Base-by-base conservation (phyloP, 2,329 filamentous ascomycete species). In the Colletotrichum endophyticum region DNA sequence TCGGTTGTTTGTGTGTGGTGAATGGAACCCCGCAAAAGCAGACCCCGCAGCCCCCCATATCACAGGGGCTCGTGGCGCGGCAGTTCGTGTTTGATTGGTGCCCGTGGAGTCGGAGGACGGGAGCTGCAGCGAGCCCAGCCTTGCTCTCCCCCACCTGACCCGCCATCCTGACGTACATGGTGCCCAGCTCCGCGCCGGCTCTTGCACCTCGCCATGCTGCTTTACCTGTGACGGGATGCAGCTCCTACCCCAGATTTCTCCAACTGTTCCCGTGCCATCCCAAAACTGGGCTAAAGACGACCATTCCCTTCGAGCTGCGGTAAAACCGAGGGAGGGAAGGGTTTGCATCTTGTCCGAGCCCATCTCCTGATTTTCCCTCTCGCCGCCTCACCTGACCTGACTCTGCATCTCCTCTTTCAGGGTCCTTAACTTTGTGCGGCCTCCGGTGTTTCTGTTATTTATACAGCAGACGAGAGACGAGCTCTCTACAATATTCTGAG, bases 161-260 rank as follows among this genome's bases (percentile, higher is more conserved):
- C 72, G 32, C 72, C 36, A 49, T 64, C 59, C 67, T 74, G 72
- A 72, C 72, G 72, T 74, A 49, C 22, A n/a, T 32, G 36, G 63
- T 30, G 28, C 32, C 63, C 64, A 70, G 57, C 22, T 44, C 27
- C 44, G 61, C 61, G 66, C 28, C 59, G 34, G 34, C 28, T 53
- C 6, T n/a, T 49, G 44, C 67, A 64, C 27, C 68, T 62, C 34
- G 25, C 32, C 27, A 8, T 53, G 39, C 30, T 56, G 34, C 28
- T 71, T 61, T 53, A 71, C 67, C 61, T 66, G 73, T 57, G 62
- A 75, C 73, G n/a, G 57, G 56, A 62, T 19, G 56, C 49, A 68
- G 56, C 63, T 73, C 57, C 63, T 63, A 76, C 73, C 63, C 73
- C 63, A 73, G 73, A 73, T 73, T 76, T 76, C 70, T 66, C 72